Evolutionary conservation across 768 basidiomycete genomes (phyloP).

Genomic region (Lentinula sp.): DNA sequence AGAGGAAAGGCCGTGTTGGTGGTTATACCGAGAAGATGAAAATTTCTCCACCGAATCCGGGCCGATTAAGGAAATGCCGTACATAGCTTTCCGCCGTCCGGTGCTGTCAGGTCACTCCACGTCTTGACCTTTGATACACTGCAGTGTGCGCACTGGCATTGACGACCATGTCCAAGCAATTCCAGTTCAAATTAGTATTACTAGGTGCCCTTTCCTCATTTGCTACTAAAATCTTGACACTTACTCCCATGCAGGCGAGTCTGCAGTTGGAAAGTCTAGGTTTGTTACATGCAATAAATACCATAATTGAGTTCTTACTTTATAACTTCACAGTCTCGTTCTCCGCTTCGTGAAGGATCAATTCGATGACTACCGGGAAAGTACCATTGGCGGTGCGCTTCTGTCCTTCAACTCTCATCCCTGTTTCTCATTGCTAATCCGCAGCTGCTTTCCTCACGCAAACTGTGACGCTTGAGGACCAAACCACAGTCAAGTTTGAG

Average conservation of each 20-base stretch:
- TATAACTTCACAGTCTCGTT: constrained; percentile 59
- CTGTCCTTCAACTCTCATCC: constrained; percentile 4
- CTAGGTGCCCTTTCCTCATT: constrained; percentile 53
- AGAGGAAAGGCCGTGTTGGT: constrained; percentile 10
- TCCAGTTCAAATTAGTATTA: constrained; percentile 94
- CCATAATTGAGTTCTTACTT: neutral
- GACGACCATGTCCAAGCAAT: constrained; percentile 81
- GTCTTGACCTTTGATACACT: neutral
- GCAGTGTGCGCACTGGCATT: neutral
- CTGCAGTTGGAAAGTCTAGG: constrained; percentile 97
- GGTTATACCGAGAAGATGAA: constrained; percentile 3
- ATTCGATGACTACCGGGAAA: constrained; percentile 93
- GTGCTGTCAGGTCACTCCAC: neutral
- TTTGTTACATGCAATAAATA: constrained; percentile 20
- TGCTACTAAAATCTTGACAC: neutral
- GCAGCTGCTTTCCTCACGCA: constrained; percentile 97
- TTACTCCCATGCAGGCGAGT: constrained; percentile 64
- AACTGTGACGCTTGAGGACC: constrained; percentile 85
- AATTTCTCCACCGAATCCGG: neutral
- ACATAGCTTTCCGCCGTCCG: neutral
- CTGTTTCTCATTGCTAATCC: constrained; percentile 12
- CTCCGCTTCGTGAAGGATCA: constrained; percentile 95
- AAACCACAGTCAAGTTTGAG: constrained; percentile 94
- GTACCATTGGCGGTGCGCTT: constrained; percentile 77
- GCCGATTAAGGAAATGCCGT: neutral